phyloP scores from a whole-genome alignment of 2,329 filamentous ascomycete species.

The Aspergillus sp. region DNA sequence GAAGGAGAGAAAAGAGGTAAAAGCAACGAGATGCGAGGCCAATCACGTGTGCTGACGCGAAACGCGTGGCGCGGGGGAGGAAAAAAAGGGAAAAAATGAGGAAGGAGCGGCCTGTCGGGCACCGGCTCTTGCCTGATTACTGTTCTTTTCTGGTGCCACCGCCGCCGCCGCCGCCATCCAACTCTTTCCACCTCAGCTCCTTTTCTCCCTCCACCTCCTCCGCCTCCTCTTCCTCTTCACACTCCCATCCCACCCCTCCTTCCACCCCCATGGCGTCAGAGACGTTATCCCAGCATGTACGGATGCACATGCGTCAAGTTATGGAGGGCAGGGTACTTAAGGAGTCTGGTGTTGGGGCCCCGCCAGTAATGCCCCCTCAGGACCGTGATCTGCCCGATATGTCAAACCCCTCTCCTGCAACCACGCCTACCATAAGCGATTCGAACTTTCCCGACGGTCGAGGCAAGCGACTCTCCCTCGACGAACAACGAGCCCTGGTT shows the following conservation, averaged over 20 bases:
- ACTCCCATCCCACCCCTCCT: not conserved
- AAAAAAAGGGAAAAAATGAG: no score
- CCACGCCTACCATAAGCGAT: not conserved
- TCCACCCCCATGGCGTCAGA: not conserved
- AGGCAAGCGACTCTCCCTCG: slow-evolving; percentile 8
- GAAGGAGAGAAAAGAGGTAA: no score
- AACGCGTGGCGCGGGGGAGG: slow-evolving; percentile 5
- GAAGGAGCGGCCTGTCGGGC: not conserved
- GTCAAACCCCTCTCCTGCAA: no score
- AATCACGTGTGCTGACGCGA: slow-evolving; percentile 10
- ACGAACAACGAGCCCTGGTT: slow-evolving; percentile 19
- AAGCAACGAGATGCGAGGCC: not conserved
- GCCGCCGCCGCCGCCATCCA: not conserved
- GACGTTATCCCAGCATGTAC: no score
- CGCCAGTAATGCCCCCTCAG: not conserved
- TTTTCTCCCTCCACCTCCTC: not conserved
- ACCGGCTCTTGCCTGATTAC: slow-evolving; percentile 5
- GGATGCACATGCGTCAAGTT: no score
- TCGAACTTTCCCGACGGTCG: not conserved
- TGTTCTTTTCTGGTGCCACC: slow-evolving; percentile 1
- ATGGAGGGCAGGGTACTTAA: no score
- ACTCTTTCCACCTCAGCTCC: not conserved
- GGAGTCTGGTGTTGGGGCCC: no score
- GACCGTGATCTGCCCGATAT: no score
- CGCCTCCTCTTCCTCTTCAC: not conserved